Conservation (phyloP, 129 eudicot species). For the Calendula officinalis region DNA sequence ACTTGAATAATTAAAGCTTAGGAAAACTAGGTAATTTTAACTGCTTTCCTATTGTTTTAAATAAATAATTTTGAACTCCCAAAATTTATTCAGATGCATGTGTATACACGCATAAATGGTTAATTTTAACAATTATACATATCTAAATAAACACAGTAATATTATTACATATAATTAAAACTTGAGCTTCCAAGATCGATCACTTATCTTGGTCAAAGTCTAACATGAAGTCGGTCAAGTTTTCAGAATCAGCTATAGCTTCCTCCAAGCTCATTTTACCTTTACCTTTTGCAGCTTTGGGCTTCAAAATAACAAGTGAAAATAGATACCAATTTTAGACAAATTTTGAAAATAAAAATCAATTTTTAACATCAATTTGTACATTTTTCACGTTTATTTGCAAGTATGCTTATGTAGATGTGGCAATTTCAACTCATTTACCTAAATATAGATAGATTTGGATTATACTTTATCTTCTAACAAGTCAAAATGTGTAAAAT, state of each 20-base stretch:
- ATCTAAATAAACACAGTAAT: no score
- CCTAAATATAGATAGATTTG: neutral
- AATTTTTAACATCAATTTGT: neutral
- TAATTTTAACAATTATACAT: no score
- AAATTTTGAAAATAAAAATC: neutral
- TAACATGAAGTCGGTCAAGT: conserved; percentile 86
- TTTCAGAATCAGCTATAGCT: conserved; percentile 89
- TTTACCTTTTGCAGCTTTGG: conserved; percentile 62
- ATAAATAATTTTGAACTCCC: no score
- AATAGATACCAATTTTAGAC: neutral
- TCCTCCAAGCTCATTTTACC: conserved; percentile 72
- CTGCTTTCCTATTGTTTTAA: no score
- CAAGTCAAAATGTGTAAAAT: neutral
- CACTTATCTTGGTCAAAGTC: conserved; percentile 87
- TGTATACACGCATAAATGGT: no score
- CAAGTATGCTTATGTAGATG: neutral
- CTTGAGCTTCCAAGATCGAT: conserved; percentile 13
- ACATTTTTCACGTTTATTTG: neutral
- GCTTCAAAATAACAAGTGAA: conserved; percentile 41
- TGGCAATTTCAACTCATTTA: neutral
- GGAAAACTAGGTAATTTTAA: no score
- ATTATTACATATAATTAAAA: neutral
- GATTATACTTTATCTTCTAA: neutral
- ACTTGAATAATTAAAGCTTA: no score
- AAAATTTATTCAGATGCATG: no score